Evolutionary conservation across 1,284 basidiomycete species (phyloP).

Genomic region (Cystobasidium pallidum): DNA sequence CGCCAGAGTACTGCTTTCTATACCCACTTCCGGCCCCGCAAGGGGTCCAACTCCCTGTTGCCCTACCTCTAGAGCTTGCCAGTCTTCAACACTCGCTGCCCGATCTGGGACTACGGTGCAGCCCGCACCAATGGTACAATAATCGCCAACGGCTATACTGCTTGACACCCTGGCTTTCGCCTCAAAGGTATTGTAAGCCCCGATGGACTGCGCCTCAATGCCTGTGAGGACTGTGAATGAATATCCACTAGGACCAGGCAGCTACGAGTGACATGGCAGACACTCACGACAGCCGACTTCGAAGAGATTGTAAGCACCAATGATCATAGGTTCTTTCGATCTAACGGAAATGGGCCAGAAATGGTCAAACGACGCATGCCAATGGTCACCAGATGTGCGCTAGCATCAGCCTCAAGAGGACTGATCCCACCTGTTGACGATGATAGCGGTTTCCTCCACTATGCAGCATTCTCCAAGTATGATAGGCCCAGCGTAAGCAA

Average conservation of each 20-base stretch:
- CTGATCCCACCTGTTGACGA: slow-evolving; percentile 72
- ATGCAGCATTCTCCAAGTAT: slow-evolving; percentile 84
- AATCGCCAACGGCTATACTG: slow-evolving; percentile 72
- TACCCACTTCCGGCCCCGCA: neutral
- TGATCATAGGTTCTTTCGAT: slow-evolving; percentile 79
- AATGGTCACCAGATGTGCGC: neutral
- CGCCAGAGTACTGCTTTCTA: neutral
- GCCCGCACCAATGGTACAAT: slow-evolving; percentile 78
- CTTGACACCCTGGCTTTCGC: slow-evolving; percentile 77
- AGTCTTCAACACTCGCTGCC: slow-evolving; percentile 55
- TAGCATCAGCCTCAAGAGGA: neutral
- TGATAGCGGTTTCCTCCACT: slow-evolving; percentile 84
- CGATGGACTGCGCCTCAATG: slow-evolving; percentile 79
- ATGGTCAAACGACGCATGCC: neutral
- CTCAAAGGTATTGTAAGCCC: slow-evolving; percentile 80
- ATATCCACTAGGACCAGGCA: too few relatives aligned
- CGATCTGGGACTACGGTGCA: slow-evolving; percentile 58
- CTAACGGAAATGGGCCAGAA: slow-evolving; percentile 57
- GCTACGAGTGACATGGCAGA: neutral
- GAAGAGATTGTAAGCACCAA: slow-evolving; percentile 90
- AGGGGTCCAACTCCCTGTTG: neutral
- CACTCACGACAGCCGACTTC: slow-evolving; percentile 84
- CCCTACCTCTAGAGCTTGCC: slow-evolving; percentile 31
- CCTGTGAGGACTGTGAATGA: slow-evolving; percentile 61
- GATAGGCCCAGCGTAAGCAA: slow-evolving; percentile 83